Evolutionary conservation across 2,329 filamentous ascomycete species (phyloP).

Genomic region (Hypomyces perniciosus): DNA sequence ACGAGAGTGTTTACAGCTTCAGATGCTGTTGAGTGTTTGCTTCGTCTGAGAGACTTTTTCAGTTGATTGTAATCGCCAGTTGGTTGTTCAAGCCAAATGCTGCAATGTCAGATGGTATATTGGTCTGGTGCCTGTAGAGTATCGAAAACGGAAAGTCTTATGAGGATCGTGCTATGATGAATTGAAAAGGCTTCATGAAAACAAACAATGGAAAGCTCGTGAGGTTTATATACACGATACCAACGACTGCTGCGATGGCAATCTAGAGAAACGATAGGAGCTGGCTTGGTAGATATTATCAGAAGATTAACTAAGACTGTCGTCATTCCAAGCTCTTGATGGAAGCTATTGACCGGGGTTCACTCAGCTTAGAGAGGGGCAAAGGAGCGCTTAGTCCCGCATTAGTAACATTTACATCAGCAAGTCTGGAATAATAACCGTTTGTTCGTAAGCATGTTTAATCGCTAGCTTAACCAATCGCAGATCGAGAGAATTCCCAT

Average conservation of each 20-base stretch:
- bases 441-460: no score
- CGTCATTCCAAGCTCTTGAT: neutral
- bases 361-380: neutral
- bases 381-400: slow-evolving; percentile 1
- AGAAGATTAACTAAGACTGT: slow-evolving; percentile 2
- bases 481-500: no score
- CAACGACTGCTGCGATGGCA: neutral
- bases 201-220: neutral
- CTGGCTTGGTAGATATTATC: neutral
- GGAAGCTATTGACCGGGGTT: neutral
- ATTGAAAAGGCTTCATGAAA: slow-evolving; percentile 27
- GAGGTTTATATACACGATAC: slow-evolving; percentile 6
- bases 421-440: slow-evolving; percentile 5
- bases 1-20: neutral
- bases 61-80: neutral
- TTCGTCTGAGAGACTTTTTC: neutral
- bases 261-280: slow-evolving; percentile 3
- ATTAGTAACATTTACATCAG: slow-evolving; percentile 28
- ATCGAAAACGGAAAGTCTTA: slow-evolving; percentile 24
- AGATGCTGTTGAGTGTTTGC: neutral
- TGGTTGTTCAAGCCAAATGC: neutral
- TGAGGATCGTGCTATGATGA: slow-evolving; percentile 23
- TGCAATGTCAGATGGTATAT: neutral
- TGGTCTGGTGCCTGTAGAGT: slow-evolving; percentile 19
- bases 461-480: no score